Evolutionary conservation across 23 red algal genomes (phyloP).

Genomic region (Gracilaria domingensis): DNA sequence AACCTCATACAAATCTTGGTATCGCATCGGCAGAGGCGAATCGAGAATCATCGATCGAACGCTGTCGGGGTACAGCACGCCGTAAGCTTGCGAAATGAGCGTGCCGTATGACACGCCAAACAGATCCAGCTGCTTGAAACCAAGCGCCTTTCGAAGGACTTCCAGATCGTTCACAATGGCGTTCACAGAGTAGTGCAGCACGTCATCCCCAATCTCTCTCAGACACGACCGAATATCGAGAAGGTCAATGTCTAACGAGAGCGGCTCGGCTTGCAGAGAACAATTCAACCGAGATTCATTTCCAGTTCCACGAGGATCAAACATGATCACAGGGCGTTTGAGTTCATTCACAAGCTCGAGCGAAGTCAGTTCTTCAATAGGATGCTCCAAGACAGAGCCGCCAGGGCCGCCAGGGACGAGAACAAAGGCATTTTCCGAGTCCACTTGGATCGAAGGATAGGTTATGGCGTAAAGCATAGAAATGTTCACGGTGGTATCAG

Average conservation of each 20-base stretch:
- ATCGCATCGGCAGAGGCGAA: background rate
- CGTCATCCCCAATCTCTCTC: background rate
- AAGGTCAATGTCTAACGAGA: background rate
- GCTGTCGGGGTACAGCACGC: constrained; percentile 1
- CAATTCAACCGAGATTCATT: constrained; percentile 8
- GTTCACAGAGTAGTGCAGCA: background rate
- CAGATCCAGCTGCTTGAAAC: background rate
- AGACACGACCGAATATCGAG: background rate
- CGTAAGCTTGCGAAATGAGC: constrained; percentile 1
- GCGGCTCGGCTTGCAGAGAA: background rate
- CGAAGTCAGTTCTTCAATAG: background rate
- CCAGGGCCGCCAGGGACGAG: background rate
- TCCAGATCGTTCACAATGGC: constrained; percentile 19
- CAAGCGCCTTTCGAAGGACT: background rate
- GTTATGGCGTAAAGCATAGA: constrained; percentile 10
- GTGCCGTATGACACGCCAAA: constrained; percentile 7
- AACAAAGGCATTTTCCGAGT: background rate
- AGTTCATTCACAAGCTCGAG: background rate
- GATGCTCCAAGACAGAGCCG: background rate
- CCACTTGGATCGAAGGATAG: background rate
- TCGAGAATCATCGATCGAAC: background rate
- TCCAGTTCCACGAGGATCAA: constrained; percentile 29
- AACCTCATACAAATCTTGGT: background rate
- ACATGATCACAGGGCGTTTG: constrained; percentile 6
- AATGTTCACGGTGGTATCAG: background rate